Base-by-base conservation (phyloP, 2,329 filamentous ascomycete genomes). In the Arthrobotrys entomopaga region DNA sequence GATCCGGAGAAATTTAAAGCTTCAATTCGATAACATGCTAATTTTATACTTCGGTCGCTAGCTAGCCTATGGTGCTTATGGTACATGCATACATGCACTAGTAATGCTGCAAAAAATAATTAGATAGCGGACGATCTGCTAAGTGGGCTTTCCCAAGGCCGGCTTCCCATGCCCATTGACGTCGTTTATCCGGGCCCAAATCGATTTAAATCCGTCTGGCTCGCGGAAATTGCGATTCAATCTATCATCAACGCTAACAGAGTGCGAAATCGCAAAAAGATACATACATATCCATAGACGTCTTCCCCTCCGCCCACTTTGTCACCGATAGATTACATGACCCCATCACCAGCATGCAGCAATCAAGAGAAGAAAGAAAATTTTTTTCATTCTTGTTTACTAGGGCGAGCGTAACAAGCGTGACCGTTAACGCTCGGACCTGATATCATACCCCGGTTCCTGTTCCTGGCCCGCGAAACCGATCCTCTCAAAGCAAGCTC, bases 401-500 rank as follows among this genome's bases (percentile, higher is more conserved):
- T 19, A 24, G 43, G 34, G 58, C 56, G 7, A 43, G 29, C 52
- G 52, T 38, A 64, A 59, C 3, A 34, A n/a, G 42, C 42, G 16
- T 60, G 11, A 60, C 54, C 67, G 67, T 72, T 72, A 48, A 65
- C 67, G 67, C 67, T 72, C 67, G 67, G 67, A 72, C 67, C 46
- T 19, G 7, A 19, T 11, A 50, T 19, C 20, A 19, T 11, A 50
- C n/a, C 19, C 46, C 46, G 60, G 67, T 59, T 65, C 65, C 59
- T 72, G 59, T 60, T 72, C 60, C 67, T 65, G 67, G 59, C 46
- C 67, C 67, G 60, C 67, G 16, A 46, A 46, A 59, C 54, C 48
- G 58, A 60, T 11, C 19, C 42, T 26, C 59, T 58, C 38, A 46
- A n/a, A 29, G 26, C 26, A 29, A 43, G 43, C 60, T 58, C 59